A percentile compares a stretch with the other conserved stretches of the same genome.
phyloP scores from a whole-genome alignment of 2,329 filamentous ascomycete genomes.

The Dendryphion nanum region DNA sequence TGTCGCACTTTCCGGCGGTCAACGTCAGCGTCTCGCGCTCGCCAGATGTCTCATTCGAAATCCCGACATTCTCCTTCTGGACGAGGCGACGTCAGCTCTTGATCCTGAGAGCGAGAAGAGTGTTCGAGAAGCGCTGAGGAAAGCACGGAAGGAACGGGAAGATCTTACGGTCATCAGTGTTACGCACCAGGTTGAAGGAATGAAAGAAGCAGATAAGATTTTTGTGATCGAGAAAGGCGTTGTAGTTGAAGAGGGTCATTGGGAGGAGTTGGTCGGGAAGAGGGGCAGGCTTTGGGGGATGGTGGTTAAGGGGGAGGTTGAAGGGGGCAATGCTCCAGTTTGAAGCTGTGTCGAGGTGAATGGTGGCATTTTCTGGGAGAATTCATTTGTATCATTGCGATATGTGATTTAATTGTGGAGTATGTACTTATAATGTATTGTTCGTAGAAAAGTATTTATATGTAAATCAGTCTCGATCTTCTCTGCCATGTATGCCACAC shows the following conservation, averaged over 20 bases:
- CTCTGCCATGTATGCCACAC: too few species aligned
- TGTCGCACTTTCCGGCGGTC: constrained; percentile 70
- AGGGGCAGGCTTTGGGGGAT: constrained; percentile 9
- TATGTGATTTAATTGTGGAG: too few species aligned
- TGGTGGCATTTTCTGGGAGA: too few species aligned
- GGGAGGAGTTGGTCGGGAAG: constrained; percentile 51
- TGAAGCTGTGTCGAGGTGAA: too few species aligned
- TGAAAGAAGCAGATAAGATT: constrained; percentile 69
- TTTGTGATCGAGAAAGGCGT: constrained; percentile 66
- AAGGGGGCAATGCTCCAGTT: too few species aligned
- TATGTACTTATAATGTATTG: too few species aligned
- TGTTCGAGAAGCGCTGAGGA: constrained; percentile 84
- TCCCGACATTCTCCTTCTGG: constrained; percentile 82
- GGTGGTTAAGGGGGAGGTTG: constrained; percentile 7
- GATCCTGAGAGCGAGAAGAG: constrained; percentile 91
- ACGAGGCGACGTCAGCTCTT: constrained; percentile 86
- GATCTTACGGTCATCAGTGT: constrained; percentile 72
- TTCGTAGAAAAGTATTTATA: too few species aligned
- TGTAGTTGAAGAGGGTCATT: constrained; percentile 64
- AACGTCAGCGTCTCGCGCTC: constrained; percentile 93
- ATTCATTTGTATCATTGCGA: too few species aligned
- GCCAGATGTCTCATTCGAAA: constrained; percentile 82
- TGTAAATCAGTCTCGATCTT: too few species aligned
- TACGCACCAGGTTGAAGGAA: constrained; percentile 79
- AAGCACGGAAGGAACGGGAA: constrained; percentile 50